Percentiles rank a stretch among this genome's conserved stretches.
These are phyloP conservation scores for Chytriomyces hyalinus DNA, from an alignment of 192 early-diverging fungal genomes.

Conservation along the genomic window DNA sequence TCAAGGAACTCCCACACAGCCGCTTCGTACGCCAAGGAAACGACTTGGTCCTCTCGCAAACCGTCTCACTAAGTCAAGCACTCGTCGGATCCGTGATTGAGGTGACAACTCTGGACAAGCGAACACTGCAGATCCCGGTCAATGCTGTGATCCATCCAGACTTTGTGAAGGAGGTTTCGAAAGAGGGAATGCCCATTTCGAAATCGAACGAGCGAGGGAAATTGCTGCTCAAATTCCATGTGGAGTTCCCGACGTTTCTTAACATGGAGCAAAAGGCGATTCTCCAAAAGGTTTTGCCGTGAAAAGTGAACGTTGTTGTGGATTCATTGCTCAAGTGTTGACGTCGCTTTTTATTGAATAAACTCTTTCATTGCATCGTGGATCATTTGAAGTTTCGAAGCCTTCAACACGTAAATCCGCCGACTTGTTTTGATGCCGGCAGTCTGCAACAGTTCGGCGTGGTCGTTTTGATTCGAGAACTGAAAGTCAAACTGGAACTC, in stretches of 20 bases:
- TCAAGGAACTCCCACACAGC: slow-evolving; percentile 53
- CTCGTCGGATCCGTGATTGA: slow-evolving; percentile 53
- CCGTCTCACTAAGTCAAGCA: slow-evolving; percentile 55
- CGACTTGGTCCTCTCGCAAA: slow-evolving; percentile 46
- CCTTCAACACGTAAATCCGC: slow-evolving; percentile 15
- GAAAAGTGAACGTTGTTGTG: not conserved
- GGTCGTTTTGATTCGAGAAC: slow-evolving; percentile 62
- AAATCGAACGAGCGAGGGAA: slow-evolving; percentile 46
- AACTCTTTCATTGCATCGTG: slow-evolving; percentile 24
- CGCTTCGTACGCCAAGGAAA: slow-evolving; percentile 55
- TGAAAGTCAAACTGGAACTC: slow-evolving; percentile 80
- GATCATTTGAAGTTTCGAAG: not conserved
- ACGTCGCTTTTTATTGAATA: not conserved
- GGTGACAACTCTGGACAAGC: slow-evolving; percentile 56
- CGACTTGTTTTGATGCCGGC: slow-evolving; percentile 34
- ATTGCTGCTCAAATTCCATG: slow-evolving; percentile 52
- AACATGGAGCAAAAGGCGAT: slow-evolving; percentile 52
- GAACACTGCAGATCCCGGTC: slow-evolving; percentile 58
- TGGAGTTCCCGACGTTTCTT: slow-evolving; percentile 56
- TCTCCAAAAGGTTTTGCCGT: slow-evolving; percentile 43
- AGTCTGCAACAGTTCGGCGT: slow-evolving; percentile 19
- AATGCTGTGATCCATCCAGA: slow-evolving; percentile 58
- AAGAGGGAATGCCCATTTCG: slow-evolving; percentile 62
- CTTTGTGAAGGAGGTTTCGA: slow-evolving; percentile 50
- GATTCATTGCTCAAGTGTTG: not conserved